Conservation (phyloP, 805 yeast species). For the Spathaspora sp. region DNA sequence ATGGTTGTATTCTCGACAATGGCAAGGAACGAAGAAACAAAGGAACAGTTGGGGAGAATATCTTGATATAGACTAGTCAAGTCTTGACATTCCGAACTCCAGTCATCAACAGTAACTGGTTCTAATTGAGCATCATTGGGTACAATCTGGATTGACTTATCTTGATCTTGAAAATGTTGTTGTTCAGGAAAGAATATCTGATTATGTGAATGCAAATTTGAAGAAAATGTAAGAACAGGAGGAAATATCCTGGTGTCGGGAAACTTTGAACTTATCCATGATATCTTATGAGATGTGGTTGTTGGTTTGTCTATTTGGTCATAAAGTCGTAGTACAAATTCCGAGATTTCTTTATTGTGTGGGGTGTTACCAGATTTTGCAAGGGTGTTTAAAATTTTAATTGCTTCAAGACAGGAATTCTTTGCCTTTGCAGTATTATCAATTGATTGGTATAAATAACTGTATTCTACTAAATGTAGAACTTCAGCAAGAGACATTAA, state of each 20-base stretch:
- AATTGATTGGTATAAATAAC: slow-evolving; percentile 12
- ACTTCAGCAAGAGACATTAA: neutral
- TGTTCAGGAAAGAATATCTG: slow-evolving; percentile 1
- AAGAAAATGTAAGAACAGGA: slow-evolving; percentile 17
- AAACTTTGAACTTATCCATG: slow-evolving; percentile 26
- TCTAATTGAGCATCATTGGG: slow-evolving; percentile 12
- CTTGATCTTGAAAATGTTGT: slow-evolving; percentile 3
- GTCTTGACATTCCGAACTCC: slow-evolving; percentile 38
- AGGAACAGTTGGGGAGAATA: slow-evolving; percentile 64
- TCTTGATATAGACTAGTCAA: slow-evolving; percentile 44
- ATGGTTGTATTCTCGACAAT: slow-evolving; percentile 18
- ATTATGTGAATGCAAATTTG: slow-evolving; percentile 7
- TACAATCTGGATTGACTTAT: slow-evolving; percentile 6
- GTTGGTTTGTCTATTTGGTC: slow-evolving; percentile 8
- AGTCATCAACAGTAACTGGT: slow-evolving; percentile 19
- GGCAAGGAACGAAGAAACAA: slow-evolving; percentile 65
- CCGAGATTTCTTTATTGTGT: slow-evolving; percentile 13
- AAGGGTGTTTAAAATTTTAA: slow-evolving; percentile 20
- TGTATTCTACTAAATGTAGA: slow-evolving; percentile 11
- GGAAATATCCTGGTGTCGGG: slow-evolving; percentile 11
- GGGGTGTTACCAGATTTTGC: slow-evolving; percentile 8
- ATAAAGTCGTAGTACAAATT: slow-evolving; percentile 18
- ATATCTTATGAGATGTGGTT: slow-evolving; percentile 14
- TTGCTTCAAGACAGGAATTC: slow-evolving; percentile 16
- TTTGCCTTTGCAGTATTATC: slow-evolving; percentile 14